Evolutionary conservation across 495 filamentous ascomycete genomes (phyloP), one percentile per base, ranked within the genome.

Genomic region (Amphirosellinia nigrospora): DNA sequence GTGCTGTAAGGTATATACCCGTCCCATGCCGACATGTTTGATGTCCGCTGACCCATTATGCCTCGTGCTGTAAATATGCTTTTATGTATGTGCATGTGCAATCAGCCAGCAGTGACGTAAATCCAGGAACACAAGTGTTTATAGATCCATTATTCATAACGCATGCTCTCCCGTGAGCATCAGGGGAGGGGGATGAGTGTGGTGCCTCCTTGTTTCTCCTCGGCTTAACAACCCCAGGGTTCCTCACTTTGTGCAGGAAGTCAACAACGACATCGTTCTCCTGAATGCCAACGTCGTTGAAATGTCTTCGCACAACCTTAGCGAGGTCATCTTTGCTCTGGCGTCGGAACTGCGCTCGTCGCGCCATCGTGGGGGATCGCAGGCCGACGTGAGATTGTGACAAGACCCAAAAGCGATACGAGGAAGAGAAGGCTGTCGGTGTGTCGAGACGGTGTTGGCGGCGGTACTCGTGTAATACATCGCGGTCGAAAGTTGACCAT

Each of bases 261-360:
- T 93, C 89, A 23, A 94, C 93, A 65, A 97, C 92, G 39, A 93
- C 91, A 74, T 97, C 94, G 72, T 90, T 93, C 79, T 98, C 94
- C 64, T 89, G 90, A 15, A 97, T 87, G 11, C 91, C 93, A 59
- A 92, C 85, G 28, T 89, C 90, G 76, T 97, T 97, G 79, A 98
- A 97, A 78, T 97, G 92, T 82, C 94, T 97, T 68, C 94, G 83
- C 30, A 96, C 93, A 11, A 91, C 85, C 67, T 89, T 85, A n/a
- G 93, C 92, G 43, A 98, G 85, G 73, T 94, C 87, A 32, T 94
- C 90, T 75, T 93, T 92, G 74, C 86, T 86, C 75, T 95, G 88
- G 64, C 92, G 85, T 59, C 91, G 78, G 63, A 88, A 82, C 38
- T 87, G 84, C 75, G 86, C 88, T 64, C 82, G 83, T 64, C 87